Evolutionary conservation across 331 rosid species (phyloP).

Genomic region (Arachis monticola): DNA sequence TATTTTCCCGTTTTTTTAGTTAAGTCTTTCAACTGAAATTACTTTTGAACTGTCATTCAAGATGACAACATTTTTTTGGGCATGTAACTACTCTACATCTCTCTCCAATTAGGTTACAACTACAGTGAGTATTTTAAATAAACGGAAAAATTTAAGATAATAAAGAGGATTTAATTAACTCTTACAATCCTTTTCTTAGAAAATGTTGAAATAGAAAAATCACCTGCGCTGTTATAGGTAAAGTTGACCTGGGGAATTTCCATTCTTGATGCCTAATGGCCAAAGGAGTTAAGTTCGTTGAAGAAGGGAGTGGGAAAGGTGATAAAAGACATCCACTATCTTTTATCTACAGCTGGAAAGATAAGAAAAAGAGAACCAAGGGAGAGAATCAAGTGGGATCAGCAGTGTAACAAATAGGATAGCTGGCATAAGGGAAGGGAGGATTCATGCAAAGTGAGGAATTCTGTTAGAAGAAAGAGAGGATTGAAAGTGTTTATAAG

Average conservation of each 20-base stretch:
- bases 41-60: slow-evolving; percentile 9
- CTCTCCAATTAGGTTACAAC: slow-evolving; percentile 7
- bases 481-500: no score
- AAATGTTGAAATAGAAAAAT: not conserved
- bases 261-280: slow-evolving; percentile 10
- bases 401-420: no score
- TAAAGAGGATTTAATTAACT: not conserved
- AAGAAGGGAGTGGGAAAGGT: no score
- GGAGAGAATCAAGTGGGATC: no score
- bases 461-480: no score
- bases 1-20: not conserved
- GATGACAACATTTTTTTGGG: slow-evolving; percentile 18
- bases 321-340: no score
- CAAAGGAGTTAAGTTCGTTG: not conserved
- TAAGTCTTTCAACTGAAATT: slow-evolving; percentile 12
- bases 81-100: slow-evolving; percentile 1
- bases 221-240: slow-evolving; percentile 9
- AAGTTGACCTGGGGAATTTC: slow-evolving; percentile 16
- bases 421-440: no score
- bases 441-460: no score
- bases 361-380: no score
- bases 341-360: no score
- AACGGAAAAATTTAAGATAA: not conserved
- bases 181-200: not conserved
- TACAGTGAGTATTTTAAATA: slow-evolving; percentile 3